Percentiles rank a stretch among this genome's conserved stretches.
phyloP scores from a whole-genome alignment of 73 alveolate species.

The Paramecium caudatum region DNA sequence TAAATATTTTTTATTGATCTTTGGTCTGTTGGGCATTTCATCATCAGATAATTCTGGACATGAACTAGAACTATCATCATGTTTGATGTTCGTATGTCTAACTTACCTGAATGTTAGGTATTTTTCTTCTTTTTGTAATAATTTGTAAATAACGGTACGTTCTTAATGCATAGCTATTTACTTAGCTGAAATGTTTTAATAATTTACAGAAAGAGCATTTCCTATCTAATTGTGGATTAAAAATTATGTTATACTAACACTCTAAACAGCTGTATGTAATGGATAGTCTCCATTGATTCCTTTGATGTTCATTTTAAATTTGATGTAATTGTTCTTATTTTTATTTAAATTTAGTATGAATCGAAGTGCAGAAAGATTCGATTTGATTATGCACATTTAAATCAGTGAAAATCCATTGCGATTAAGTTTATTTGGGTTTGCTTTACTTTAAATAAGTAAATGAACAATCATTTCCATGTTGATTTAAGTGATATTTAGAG shows the following conservation, averaged over 20 bases:
- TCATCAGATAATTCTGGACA: constrained; percentile 63
- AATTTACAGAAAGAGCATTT: neutral
- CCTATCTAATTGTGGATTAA: constrained; percentile 10
- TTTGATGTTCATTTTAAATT: constrained; percentile 46
- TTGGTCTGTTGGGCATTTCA: constrained; percentile 52
- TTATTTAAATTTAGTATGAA: neutral
- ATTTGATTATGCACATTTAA: constrained; percentile 19
- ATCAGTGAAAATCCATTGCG: constrained; percentile 1
- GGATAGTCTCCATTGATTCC: constrained; percentile 39
- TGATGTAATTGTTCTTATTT: neutral
- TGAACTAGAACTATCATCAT: constrained; percentile 1
- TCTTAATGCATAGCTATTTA: neutral
- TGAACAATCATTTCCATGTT: constrained; percentile 45
- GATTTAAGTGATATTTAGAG: constrained; percentile 9
- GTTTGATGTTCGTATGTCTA: neutral
- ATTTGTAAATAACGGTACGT: constrained; percentile 24
- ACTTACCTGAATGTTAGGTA: neutral
- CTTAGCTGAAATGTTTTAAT: neutral
- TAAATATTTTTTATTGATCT: neutral
- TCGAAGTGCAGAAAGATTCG: constrained; percentile 48
- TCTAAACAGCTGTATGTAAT: constrained; percentile 19
- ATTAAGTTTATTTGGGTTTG: constrained; percentile 43
- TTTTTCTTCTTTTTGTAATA: neutral
- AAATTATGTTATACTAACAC: neutral
- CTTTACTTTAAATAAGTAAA: constrained; percentile 5